Base-by-base conservation (phyloP, 2,329 filamentous ascomycete species). In the Sphaerulina vaccinii region DNA sequence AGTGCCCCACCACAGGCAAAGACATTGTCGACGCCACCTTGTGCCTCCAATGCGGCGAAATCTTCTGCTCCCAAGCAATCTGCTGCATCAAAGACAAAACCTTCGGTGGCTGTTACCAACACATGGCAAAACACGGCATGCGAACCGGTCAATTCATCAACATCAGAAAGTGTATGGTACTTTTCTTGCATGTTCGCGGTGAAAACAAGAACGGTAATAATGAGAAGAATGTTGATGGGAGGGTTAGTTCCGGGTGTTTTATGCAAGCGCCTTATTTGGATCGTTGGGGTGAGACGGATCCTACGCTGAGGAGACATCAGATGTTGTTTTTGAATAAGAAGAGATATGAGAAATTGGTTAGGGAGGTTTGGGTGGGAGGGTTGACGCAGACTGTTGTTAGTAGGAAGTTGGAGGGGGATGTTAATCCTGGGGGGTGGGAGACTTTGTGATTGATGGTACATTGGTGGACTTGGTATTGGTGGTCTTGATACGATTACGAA, bases 391-490 rank as follows among this genome's bases (percentile, higher is more conserved):
- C 88, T 60, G 84, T 90, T 40, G 96, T 99, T 67, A 88, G 87
- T 59, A 80, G 93, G 60, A 92, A 90, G 71, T 72, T 99, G 60
- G 93, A 99, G 75, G 87, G 89, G 11, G 93, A 99, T 70, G 90
- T 96, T 38, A 99, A 99, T 68, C 96, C 90, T 63, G 93, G 93
- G 0, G 93, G 93, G 0, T 99, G 93, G 93, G 93, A 99, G 75
- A 96, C 75, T 27, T 61, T 79, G 58, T 79, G n/a, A n/a, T n/a
- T n/a, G n/a, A n/a, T n/a, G n/a, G n/a, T n/a, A n/a, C n/a, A n/a
- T n/a, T n/a, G n/a, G n/a, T n/a, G n/a, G n/a, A n/a, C n/a, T n/a
- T n/a, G n/a, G n/a, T n/a, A n/a, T n/a, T n/a, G n/a, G n/a, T n/a
- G n/a, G n/a, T n/a, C n/a, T n/a, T n/a, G n/a, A n/a, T n/a, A n/a